Conservation (phyloP, 2,329 filamentous ascomycete species). For the Penicillium thymicola region DNA sequence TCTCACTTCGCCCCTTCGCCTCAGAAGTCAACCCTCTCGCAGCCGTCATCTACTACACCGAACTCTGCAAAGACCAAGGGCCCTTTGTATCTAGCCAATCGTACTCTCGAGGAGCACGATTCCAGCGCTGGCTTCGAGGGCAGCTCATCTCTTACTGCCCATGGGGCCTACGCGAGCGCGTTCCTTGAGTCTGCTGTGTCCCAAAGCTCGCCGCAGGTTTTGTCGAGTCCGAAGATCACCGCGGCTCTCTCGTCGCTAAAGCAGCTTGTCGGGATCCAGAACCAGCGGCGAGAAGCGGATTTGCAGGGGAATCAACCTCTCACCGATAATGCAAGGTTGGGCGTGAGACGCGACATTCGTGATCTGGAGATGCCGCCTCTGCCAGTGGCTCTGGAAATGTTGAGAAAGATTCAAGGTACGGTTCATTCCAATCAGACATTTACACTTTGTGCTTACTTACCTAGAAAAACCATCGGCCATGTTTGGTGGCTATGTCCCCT, state of each 20-base stretch:
- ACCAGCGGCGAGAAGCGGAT: conserved; percentile 24
- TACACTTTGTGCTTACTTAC: background rate
- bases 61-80: conserved; percentile 6
- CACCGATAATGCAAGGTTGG: conserved; percentile 20
- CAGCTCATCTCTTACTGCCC: conserved; percentile 48
- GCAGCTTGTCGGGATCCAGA: conserved; percentile 40
- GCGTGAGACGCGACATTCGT: conserved; percentile 29
- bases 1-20: conserved; percentile 11
- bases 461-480: conserved; percentile 22
- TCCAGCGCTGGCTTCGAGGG: conserved; percentile 44
- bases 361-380: conserved; percentile 38
- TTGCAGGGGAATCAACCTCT: conserved; percentile 28
- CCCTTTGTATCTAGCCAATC: conserved; percentile 19
- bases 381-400: conserved; percentile 30
- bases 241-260: conserved; percentile 39
- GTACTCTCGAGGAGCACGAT: conserved; percentile 29
- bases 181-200: conserved; percentile 44
- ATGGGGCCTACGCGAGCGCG: conserved; percentile 47
- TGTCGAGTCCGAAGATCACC: conserved; percentile 38
- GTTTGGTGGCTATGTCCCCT: conserved; percentile 32
- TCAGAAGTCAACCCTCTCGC: conserved; percentile 1
- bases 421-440: background rate
- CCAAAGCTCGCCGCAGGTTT: conserved; percentile 30
- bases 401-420: conserved; percentile 36
- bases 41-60: conserved; percentile 4